These are phyloP conservation scores for Elaeagnus macrophylla DNA, from an alignment of 306 rosid species.

Conservation along the genomic window DNA sequence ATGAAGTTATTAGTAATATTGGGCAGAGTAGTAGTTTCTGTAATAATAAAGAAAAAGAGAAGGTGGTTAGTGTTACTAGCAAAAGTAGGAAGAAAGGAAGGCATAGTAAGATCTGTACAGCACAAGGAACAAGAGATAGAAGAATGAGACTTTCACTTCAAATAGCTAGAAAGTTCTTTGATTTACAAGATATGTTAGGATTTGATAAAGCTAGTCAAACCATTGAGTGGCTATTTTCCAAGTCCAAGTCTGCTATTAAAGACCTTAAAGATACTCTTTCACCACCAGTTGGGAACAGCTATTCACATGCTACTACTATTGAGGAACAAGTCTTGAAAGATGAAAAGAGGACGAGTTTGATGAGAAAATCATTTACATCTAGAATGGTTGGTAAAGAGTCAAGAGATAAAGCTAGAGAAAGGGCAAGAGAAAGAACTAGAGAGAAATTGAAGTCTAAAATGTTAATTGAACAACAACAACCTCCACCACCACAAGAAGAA, in stretches of 20 bases:
- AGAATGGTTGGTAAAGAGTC: slow-evolving; percentile 30
- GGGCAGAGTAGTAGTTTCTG: too few relatives aligned
- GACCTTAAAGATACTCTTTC: slow-evolving; percentile 25
- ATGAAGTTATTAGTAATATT: too few relatives aligned
- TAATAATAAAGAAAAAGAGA: too few relatives aligned
- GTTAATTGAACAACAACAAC: neutral
- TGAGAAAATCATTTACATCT: slow-evolving; percentile 1
- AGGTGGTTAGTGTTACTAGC: too few relatives aligned
- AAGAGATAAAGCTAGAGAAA: slow-evolving; percentile 38
- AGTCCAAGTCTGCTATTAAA: slow-evolving; percentile 34
- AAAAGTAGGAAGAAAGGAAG: slow-evolving; percentile 38
- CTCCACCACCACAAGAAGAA: too few relatives aligned
- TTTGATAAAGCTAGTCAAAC: slow-evolving; percentile 55
- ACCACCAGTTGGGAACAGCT: neutral
- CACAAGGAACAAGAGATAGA: slow-evolving; percentile 45
- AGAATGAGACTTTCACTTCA: slow-evolving; percentile 52
- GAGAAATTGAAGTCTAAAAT: slow-evolving; percentile 21
- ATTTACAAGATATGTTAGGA: slow-evolving; percentile 51
- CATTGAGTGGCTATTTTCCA: slow-evolving; percentile 42
- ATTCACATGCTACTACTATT: neutral
- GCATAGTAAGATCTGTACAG: slow-evolving; percentile 55
- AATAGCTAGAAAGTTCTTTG: slow-evolving; percentile 45
- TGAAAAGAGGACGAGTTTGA: slow-evolving; percentile 2
- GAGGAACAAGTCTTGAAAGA: neutral
- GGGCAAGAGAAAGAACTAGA: slow-evolving; percentile 48